Base-by-base conservation (phyloP, 257 asterid species). In the Solanum virginianum region DNA sequence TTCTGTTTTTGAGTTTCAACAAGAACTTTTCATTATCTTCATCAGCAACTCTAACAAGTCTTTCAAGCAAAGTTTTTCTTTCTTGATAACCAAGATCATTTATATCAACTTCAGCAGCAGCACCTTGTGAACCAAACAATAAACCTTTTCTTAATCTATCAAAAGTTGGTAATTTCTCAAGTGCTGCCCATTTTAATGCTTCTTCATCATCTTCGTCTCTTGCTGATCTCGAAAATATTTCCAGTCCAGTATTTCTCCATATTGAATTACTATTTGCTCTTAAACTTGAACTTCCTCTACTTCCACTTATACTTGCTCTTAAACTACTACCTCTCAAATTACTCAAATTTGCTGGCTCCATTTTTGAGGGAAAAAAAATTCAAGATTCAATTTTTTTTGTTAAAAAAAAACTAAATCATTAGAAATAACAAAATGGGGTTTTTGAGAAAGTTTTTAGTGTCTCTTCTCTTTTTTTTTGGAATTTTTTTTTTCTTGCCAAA, bases 121-220 rank as follows among this genome's bases (percentile, higher is more conserved):
- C 87, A 11, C 97, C 97, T 17, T 79, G 83, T 18, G 96, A 88
- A 18, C 97, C 97, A 15, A 88, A 87, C 20, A 94, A 74, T 53
- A 94, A 62, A 22, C 97, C 97, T 88, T 89, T 94, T 32, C 91
- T 92, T 54, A 94, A 86, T 66, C 97, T 92, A 81, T 91, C 96
- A 32, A 88, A 92, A 26, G 97, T 94, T 5, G 97, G 97, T 32
- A 94, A 55, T 36, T 92, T 94, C 43, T 94, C 97, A 1, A 94
- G 89, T 5, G 92, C 88, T 54, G 97, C 96, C 97, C 97, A 92
- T 83, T 85, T 91, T 6, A 92, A 84, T 60, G 93, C 92, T n/a
- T 92, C 96, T 86, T 94, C 98, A 22, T 94, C 98, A 29, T 92
- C 94, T 85, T 92, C 96, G 7, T 91, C 91, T 10, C 90, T 88